Percentiles rank a stretch among this genome's conserved stretches.
Evolutionary conservation across 208 protist species (phyloP).

Genomic region (Crithidia mellificae): DNA sequence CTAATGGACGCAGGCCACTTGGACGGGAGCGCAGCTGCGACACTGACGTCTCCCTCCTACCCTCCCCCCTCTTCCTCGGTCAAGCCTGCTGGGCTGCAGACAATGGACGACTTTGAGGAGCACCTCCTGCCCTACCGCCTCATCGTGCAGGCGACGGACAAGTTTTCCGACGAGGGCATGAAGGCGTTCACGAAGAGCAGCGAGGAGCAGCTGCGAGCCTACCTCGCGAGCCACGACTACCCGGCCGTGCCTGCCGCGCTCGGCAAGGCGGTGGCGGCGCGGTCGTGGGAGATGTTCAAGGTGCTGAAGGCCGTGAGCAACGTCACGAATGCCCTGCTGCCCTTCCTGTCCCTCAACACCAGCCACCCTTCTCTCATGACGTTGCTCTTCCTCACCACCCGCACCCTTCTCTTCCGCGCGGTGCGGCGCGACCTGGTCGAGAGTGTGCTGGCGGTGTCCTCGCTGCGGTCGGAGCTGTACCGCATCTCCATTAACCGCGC

Average conservation of each 20-base stretch:
- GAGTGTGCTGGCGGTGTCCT: constrained; percentile 76
- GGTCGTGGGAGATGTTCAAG: constrained; percentile 54
- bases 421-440: constrained; percentile 67
- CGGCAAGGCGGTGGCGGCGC: constrained; percentile 18
- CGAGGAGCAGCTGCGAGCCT: constrained; percentile 36
- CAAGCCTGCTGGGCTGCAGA: background rate
- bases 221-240: constrained; percentile 31
- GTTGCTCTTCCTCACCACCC: constrained; percentile 64
- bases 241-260: background rate
- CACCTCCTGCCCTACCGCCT: constrained; percentile 38
- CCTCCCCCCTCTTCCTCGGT: too few species aligned
- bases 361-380: constrained; percentile 44
- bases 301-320: constrained; percentile 78
- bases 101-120: constrained; percentile 26
- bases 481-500: constrained; percentile 87
- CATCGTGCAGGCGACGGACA: constrained; percentile 52
- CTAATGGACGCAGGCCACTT: too few species aligned
- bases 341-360: constrained; percentile 75
- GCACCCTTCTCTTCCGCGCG: constrained; percentile 65
- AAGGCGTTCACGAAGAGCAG: constrained; percentile 59
- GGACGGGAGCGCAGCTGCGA: too few species aligned
- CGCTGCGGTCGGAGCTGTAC: constrained; percentile 69
- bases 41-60: too few species aligned
- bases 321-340: constrained; percentile 69
- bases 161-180: constrained; percentile 48